Percentiles rank a stretch among this genome's conserved stretches.
phyloP scores from a whole-genome alignment of 2,329 filamentous ascomycete genomes.

The Xylariaceae sp. region DNA sequence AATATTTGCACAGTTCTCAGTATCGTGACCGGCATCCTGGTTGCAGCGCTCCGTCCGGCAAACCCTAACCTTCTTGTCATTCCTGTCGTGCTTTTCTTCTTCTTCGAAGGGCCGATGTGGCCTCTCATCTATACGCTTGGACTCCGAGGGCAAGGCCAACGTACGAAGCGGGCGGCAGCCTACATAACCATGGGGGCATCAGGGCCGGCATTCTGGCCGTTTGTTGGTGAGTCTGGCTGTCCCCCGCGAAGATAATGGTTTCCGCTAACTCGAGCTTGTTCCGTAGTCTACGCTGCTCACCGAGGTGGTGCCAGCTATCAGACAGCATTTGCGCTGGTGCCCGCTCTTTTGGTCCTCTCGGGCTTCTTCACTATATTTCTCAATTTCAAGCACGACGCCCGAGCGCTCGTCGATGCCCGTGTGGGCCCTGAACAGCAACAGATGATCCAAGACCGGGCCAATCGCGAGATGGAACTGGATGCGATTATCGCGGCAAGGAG shows the following conservation, averaged over 20 bases:
- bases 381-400: constrained; percentile 41
- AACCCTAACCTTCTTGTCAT: constrained; percentile 47
- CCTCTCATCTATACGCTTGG: constrained; percentile 76
- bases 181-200: constrained; percentile 72
- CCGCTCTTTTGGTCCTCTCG: constrained; percentile 44
- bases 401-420: constrained; percentile 39
- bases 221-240: constrained; percentile 49
- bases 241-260: too few relatives aligned
- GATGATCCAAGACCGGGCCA: constrained; percentile 32
- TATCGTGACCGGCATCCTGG: constrained; percentile 49
- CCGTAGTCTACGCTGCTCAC: constrained; percentile 56
- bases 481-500: constrained; percentile 33
- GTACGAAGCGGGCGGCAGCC: constrained; percentile 72
- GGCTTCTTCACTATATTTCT: constrained; percentile 47
- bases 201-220: constrained; percentile 69
- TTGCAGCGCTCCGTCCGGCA: constrained; percentile 39
- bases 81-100: constrained; percentile 66
- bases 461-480: constrained; percentile 39
- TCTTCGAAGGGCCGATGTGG: constrained; percentile 79
- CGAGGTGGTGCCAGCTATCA: constrained; percentile 55
- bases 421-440: constrained; percentile 30
- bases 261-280: neutral
- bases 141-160: constrained; percentile 71
- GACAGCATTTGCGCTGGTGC: constrained; percentile 59
- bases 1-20: constrained; percentile 56